Evolutionary conservation across 345 rosid species (phyloP).

Genomic region (Eucalyptus guilfoylei): DNA sequence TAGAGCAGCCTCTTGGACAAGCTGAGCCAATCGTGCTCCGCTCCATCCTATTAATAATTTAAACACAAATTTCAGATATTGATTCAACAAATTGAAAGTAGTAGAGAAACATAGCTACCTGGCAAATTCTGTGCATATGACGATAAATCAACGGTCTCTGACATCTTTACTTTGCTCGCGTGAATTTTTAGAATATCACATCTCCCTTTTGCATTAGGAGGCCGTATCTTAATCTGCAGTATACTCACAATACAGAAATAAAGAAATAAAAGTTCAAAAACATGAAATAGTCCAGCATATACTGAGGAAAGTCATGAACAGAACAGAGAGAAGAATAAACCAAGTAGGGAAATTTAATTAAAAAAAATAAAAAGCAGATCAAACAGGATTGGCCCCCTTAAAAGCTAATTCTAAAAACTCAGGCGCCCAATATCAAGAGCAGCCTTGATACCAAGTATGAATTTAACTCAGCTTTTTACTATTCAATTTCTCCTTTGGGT

Average conservation of each 20-base stretch:
- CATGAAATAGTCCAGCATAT: neutral
- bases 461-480: neutral
- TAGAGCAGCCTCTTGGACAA: slow-evolving; percentile 91
- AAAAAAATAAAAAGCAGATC: neutral
- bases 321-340: neutral
- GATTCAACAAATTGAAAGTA: neutral
- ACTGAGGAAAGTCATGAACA: neutral
- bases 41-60: slow-evolving; percentile 58
- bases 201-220: slow-evolving; percentile 93
- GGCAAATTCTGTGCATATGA: slow-evolving; percentile 79
- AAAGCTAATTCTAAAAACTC: neutral
- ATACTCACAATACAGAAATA: neutral
- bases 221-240: slow-evolving; percentile 67
- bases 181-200: slow-evolving; percentile 79
- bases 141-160: slow-evolving; percentile 78
- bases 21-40: slow-evolving; percentile 85
- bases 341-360: neutral
- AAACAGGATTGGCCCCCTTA: neutral
- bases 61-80: neutral
- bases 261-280: neutral
- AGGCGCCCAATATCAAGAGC: neutral
- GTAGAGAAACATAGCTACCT: slow-evolving; percentile 30
- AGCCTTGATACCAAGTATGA: neutral
- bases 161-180: slow-evolving; percentile 86
- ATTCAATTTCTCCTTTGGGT: neutral